Evolutionary conservation across 164 flowering plant genomes (phyloP).

Genomic region (Vitis cinerea): DNA sequence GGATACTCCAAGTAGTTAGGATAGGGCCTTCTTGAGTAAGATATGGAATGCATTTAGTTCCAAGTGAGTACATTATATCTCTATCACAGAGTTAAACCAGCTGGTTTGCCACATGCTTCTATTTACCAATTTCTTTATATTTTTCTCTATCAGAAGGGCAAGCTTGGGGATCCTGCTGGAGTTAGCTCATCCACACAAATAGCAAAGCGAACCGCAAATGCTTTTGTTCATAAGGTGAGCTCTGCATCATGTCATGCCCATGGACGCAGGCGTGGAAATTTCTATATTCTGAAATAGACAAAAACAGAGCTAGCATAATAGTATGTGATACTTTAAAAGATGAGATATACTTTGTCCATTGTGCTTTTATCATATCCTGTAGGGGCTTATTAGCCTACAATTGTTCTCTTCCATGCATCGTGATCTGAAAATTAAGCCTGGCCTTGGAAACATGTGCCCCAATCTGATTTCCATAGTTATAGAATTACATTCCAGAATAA

Average conservation of each 20-base stretch:
- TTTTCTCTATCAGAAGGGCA: slow-evolving; percentile 27
- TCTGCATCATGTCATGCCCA: slow-evolving; percentile 2
- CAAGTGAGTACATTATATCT: neutral
- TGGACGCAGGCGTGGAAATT: neutral
- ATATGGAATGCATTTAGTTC: neutral
- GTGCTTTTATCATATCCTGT: too few relatives aligned
- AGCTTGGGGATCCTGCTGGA: slow-evolving; percentile 20
- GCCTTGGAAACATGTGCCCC: too few relatives aligned
- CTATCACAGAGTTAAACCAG: neutral
- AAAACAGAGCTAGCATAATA: neutral
- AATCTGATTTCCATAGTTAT: too few relatives aligned
- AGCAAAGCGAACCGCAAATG: slow-evolving; percentile 40
- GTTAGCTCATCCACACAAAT: slow-evolving; percentile 13
- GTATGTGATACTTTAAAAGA: too few relatives aligned
- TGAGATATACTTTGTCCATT: too few relatives aligned
- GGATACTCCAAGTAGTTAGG: too few relatives aligned
- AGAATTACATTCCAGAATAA: too few relatives aligned
- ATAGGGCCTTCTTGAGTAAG: too few relatives aligned
- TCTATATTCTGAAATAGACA: neutral
- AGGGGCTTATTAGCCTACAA: too few relatives aligned
- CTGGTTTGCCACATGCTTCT: neutral
- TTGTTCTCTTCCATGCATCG: too few relatives aligned
- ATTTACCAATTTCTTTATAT: neutral
- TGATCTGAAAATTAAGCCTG: too few relatives aligned
- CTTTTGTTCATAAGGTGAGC: slow-evolving; percentile 57